These are phyloP conservation scores for Psophocarpus tetragonolobus DNA, from an alignment of 306 rosid species.

Conservation along the genomic window DNA sequence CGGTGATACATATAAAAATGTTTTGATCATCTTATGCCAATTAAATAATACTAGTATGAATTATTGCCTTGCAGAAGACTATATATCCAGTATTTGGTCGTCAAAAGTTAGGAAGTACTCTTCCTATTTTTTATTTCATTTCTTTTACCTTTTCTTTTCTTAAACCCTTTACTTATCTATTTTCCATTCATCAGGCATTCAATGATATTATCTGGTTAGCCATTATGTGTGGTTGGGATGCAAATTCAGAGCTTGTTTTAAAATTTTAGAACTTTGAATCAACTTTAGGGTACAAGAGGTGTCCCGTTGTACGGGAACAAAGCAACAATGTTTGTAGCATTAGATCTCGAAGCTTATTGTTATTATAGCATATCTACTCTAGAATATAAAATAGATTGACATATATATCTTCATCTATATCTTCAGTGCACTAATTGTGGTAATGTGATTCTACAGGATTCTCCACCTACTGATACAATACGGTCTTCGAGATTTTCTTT, in stretches of 20 bases:
- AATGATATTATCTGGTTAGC: slow-evolving; percentile 49
- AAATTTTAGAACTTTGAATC: slow-evolving; percentile 42
- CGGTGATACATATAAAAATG: neutral
- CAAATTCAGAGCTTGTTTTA: slow-evolving; percentile 21
- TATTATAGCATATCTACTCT: slow-evolving; percentile 33
- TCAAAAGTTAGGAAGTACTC: slow-evolving; percentile 11
- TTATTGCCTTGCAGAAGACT: neutral
- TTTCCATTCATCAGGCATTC: slow-evolving; percentile 32
- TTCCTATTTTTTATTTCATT: neutral
- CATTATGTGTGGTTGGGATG: slow-evolving; percentile 48
- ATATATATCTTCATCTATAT: neutral
- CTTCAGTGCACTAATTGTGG: slow-evolving; percentile 23
- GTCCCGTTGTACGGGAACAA: slow-evolving; percentile 53
- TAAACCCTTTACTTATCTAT: slow-evolving; percentile 15
- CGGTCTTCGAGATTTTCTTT: neutral
- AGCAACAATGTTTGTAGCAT: slow-evolving; percentile 41
- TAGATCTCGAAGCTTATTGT: slow-evolving; percentile 38
- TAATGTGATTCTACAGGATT: slow-evolving; percentile 45
- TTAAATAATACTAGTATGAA: neutral
- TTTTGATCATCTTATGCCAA: neutral
- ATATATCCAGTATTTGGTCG: neutral
- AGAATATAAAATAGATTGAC: slow-evolving; percentile 22
- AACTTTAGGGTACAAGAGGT: slow-evolving; percentile 66
- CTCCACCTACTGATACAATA: slow-evolving; percentile 29
- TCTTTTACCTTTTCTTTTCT: neutral